Percentiles rank a stretch among this genome's conserved stretches.
Conservation (phyloP, 1,284 basidiomycete species). For the Boletus sp. region DNA sequence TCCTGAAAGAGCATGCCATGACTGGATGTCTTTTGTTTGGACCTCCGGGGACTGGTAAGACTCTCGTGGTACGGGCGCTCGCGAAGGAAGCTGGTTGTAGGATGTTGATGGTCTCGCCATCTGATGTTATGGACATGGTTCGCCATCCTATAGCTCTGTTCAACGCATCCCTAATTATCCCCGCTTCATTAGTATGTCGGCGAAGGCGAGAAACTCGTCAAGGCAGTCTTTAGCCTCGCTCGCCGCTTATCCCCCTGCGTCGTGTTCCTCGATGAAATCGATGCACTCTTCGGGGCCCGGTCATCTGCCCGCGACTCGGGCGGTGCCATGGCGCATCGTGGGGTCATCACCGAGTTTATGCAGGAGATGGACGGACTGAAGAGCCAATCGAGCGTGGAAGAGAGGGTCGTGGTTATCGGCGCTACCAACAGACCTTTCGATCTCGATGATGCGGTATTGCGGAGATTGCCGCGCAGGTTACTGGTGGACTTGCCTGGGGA, state of each 20-base stretch:
- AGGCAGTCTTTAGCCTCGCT: constrained; percentile 87
- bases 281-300: constrained; percentile 89
- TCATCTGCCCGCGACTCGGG: constrained; percentile 78
- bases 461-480: constrained; percentile 78
- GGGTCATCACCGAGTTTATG: constrained; percentile 93
- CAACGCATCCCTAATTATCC: constrained; percentile 6
- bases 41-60: constrained; percentile 91
- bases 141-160: constrained; percentile 13
- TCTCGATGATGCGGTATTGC: constrained; percentile 79
- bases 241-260: constrained; percentile 88
- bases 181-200: constrained; percentile 71
- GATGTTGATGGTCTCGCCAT: constrained; percentile 82
- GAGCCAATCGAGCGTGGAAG: constrained; percentile 60
- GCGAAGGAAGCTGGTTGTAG: constrained; percentile 88
- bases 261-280: constrained; percentile 94
- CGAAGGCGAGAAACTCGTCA: constrained; percentile 93
- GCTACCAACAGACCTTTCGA: constrained; percentile 91
- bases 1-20: constrained; percentile 87
- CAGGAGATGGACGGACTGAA: constrained; percentile 97
- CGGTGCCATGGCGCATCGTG: constrained; percentile 78
- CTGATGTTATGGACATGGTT: constrained; percentile 89
- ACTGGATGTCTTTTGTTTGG: constrained; percentile 86
- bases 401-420: constrained; percentile 88
- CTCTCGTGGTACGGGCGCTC: constrained; percentile 83
- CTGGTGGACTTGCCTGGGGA: constrained; percentile 83